A percentile compares a stretch with the other conserved stretches of the same genome.
phyloP scores from a whole-genome alignment of 2,329 filamentous ascomycete species.

The Pseudogymnoascus sp. region DNA sequence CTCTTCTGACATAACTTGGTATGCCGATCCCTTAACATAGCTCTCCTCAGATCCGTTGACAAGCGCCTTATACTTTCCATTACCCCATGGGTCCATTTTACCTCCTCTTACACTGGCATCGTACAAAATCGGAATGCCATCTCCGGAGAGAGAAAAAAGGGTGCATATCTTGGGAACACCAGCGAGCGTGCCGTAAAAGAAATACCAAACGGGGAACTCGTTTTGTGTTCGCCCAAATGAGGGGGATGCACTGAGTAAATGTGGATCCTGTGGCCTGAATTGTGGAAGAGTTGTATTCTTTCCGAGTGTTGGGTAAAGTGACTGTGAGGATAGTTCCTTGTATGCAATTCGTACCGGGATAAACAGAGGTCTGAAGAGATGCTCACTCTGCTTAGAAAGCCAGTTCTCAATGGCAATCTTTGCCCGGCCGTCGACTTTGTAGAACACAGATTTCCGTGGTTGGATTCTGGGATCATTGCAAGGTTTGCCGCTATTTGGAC shows the following conservation, averaged over 20 bases:
- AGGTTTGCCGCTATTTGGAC: constrained; percentile 19
- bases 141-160: constrained; percentile 24
- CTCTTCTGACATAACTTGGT: constrained; percentile 24
- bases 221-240: constrained; percentile 14
- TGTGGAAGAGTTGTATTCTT: constrained; percentile 26
- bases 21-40: constrained; percentile 25
- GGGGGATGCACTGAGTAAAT: neutral
- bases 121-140: constrained; percentile 19
- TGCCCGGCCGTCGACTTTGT: constrained; percentile 17
- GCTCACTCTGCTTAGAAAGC: constrained; percentile 15
- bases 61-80: constrained; percentile 32
- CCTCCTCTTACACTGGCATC: constrained; percentile 28
- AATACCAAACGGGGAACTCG: constrained; percentile 31
- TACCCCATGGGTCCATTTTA: constrained; percentile 28
- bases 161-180: constrained; percentile 25
- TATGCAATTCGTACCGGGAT: constrained; percentile 21
- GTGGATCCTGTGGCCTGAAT: constrained; percentile 14
- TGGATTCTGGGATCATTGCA: constrained; percentile 11
- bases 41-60: constrained; percentile 23
- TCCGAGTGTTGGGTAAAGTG: constrained; percentile 20
- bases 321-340: constrained; percentile 23
- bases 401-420: constrained; percentile 16
- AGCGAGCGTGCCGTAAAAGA: constrained; percentile 35
- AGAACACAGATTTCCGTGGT: constrained; percentile 20
- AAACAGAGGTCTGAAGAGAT: constrained; percentile 21